Conservation (phyloP, 257 asterid genomes). For the Forsythia suspensa region DNA sequence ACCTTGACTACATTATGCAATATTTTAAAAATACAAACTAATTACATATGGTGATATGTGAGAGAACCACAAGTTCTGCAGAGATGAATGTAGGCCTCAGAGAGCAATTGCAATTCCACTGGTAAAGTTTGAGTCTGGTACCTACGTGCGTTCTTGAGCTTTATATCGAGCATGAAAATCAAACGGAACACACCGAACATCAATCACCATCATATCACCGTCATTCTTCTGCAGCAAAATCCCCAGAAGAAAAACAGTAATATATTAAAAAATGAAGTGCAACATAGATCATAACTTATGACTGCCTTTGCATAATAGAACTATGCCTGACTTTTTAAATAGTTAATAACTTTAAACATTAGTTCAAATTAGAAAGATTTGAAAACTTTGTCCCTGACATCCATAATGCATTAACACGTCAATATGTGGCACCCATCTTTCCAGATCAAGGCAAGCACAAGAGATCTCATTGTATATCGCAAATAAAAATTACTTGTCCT, state of each 20-base stretch:
- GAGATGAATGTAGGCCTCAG: slow-evolving; percentile 9
- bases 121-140: slow-evolving; percentile 37
- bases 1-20: not conserved
- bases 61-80: not conserved
- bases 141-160: slow-evolving; percentile 98
- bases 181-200: slow-evolving; percentile 75
- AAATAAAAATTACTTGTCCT: not conserved
- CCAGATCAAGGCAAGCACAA: not conserved
- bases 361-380: not conserved
- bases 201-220: slow-evolving; percentile 78
- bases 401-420: not conserved
- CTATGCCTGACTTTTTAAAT: not conserved
- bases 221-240: slow-evolving; percentile 68
- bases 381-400: not conserved
- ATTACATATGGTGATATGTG: not conserved
- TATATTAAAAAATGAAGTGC: slow-evolving; percentile 4
- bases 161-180: slow-evolving; percentile 87
- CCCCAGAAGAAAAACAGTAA: not conserved
- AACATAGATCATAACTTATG: slow-evolving; percentile 10
- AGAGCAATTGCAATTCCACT: slow-evolving; percentile 2
- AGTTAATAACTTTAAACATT: not conserved
- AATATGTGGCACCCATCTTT: not conserved
- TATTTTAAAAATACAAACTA: not conserved
- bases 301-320: slow-evolving; percentile 8
- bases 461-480: not conserved